Conservation (phyloP, 768 basidiomycete species). For the Lepiota venenata region DNA sequence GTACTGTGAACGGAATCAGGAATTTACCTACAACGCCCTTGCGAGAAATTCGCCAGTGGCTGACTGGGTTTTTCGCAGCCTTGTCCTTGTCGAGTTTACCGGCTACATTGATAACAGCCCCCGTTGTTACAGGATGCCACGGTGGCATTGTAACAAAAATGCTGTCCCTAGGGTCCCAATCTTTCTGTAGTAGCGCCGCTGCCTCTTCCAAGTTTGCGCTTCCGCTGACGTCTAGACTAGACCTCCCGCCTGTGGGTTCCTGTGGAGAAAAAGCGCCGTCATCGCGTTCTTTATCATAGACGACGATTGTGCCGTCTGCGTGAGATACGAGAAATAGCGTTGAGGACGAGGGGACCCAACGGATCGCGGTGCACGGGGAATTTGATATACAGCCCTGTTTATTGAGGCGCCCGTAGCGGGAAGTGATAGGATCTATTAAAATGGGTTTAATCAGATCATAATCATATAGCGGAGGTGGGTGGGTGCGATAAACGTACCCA, state of each 20-base stretch:
- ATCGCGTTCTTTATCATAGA: slow-evolving; percentile 90
- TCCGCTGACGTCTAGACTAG: slow-evolving; percentile 13
- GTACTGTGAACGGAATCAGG: background rate
- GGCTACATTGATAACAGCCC: slow-evolving; percentile 27
- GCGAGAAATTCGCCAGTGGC: slow-evolving; percentile 81
- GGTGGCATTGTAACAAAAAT: slow-evolving; percentile 82
- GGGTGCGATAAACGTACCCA: slow-evolving; percentile 50
- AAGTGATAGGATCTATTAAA: slow-evolving; percentile 69
- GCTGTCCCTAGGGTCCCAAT: slow-evolving; percentile 76
- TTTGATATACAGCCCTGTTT: slow-evolving; percentile 81
- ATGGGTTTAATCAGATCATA: slow-evolving; percentile 7
- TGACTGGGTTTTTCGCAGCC: slow-evolving; percentile 80
- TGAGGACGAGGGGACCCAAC: slow-evolving; percentile 81
- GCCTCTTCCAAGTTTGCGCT: slow-evolving; percentile 20
- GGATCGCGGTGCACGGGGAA: slow-evolving; percentile 84
- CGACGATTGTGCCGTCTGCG: slow-evolving; percentile 84
- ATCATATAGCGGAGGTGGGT: slow-evolving; percentile 4
- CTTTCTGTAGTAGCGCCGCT: slow-evolving; percentile 30
- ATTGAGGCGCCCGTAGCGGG: slow-evolving; percentile 83
- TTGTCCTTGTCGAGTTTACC: slow-evolving; percentile 57
- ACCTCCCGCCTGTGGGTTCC: slow-evolving; percentile 38
- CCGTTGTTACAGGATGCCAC: slow-evolving; percentile 70
- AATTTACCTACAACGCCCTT: slow-evolving; percentile 68
- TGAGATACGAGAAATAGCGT: slow-evolving; percentile 85
- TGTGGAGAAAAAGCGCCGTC: slow-evolving; percentile 73